Base-by-base conservation (phyloP, 495 filamentous ascomycete species). In the Neurospora sp. region DNA sequence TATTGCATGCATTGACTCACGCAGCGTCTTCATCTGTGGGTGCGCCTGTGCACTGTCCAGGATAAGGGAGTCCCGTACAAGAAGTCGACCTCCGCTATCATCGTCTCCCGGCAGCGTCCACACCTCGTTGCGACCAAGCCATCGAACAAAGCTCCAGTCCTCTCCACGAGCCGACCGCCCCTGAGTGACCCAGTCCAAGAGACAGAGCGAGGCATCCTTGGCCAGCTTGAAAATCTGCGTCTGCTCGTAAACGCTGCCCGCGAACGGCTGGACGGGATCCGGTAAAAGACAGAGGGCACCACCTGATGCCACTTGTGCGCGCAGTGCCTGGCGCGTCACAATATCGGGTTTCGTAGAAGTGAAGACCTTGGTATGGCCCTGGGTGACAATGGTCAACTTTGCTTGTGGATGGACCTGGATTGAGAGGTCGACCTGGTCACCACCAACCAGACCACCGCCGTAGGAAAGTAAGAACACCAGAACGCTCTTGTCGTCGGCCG, bases 281-380 rank as follows among this genome's bases (percentile, higher is more conserved):
- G 96, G 96, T n/a, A 97, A 88, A 31, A 97, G 91, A 79, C 92
- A 93, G n/a, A 98, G 83, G 4, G 90, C 91, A 4, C 91, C 89
- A 41, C 85, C 85, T 3, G 85, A 76, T 70, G 84, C 84, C 20
- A 98, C 83, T 7, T 81, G 80, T n/a, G 92, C 90, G 40, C 84
- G 84, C 71, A 96, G 82, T 4, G 82, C 82, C 81, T 99, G 96
- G 23, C 88, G 83, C 40, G 92, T 94, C 74, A 92, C 78, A 9
- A 88, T 79, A 27, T 85, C 82, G 59, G 80, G 83, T 69, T 83
- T 80, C 11, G 88, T 83, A 5, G 93, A 90, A 76, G 93, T 93
- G 88, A 96, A 99, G 80, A 99, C 90, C 83, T 98, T 98, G 66
- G 96, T 98, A 84, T 92, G 92, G 44, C 96, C 96, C 84, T 98